Evolutionary conservation across 257 asterid species (phyloP).

Genomic region (Fraxinus americana): DNA sequence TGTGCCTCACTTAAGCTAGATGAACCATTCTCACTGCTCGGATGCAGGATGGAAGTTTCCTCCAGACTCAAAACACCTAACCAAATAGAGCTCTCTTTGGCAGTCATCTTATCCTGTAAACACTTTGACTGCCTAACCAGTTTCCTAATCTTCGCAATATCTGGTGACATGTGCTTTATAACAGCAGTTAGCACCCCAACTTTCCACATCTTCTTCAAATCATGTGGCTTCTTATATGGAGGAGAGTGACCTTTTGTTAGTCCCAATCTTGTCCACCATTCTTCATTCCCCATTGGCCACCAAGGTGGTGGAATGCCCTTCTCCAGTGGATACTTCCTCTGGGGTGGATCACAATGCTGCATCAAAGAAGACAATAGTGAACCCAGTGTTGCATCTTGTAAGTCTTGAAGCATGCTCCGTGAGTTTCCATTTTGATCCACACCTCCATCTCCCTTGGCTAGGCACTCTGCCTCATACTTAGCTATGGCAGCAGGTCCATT

Average conservation of each 20-base stretch:
- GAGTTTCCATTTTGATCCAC: slow-evolving; percentile 33
- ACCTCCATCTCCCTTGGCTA: slow-evolving; percentile 23
- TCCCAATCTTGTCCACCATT: slow-evolving; percentile 54
- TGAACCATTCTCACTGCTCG: slow-evolving; percentile 72
- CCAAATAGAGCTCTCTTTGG: slow-evolving; percentile 87
- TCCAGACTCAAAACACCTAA: slow-evolving; percentile 69
- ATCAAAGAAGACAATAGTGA: slow-evolving; percentile 56
- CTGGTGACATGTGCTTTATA: slow-evolving; percentile 87
- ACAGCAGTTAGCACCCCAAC: slow-evolving; percentile 57
- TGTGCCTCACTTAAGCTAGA: slow-evolving; percentile 67
- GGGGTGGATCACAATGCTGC: slow-evolving; percentile 67
- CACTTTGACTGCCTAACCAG: slow-evolving; percentile 69
- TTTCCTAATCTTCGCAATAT: slow-evolving; percentile 71
- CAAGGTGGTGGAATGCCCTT: slow-evolving; percentile 59
- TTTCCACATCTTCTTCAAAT: slow-evolving; percentile 61
- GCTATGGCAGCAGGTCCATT: slow-evolving; percentile 59
- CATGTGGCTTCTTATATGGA: slow-evolving; percentile 62
- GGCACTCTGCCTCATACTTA: slow-evolving; percentile 42
- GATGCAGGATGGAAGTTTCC: slow-evolving; percentile 59
- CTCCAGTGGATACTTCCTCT: slow-evolving; percentile 53
- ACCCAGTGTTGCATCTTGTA: slow-evolving; percentile 61
- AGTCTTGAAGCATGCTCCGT: slow-evolving; percentile 45
- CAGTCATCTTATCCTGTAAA: slow-evolving; percentile 93
- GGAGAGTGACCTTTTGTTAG: slow-evolving; percentile 39
- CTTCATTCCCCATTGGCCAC: slow-evolving; percentile 60